Conservation (phyloP, 2,329 filamentous ascomycete genomes). For the Fusarium domesticum region DNA sequence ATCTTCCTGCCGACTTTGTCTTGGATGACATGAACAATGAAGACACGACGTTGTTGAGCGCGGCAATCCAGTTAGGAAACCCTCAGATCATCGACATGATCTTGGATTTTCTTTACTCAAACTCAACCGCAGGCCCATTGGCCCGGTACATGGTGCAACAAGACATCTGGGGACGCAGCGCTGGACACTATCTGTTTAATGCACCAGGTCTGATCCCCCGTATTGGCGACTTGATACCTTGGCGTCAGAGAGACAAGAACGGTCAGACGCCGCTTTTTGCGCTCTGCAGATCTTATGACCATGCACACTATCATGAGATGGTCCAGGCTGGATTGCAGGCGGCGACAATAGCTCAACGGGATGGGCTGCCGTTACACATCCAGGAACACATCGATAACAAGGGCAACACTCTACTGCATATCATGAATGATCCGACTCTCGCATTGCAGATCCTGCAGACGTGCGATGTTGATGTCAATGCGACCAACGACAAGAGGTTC, state of each 20-base stretch:
- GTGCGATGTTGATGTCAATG: conserved; percentile 95
- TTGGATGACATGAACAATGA: conserved; percentile 86
- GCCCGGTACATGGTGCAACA: conserved; percentile 68
- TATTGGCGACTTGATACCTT: conserved; percentile 77
- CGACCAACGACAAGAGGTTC: conserved; percentile 90
- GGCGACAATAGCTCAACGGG: conserved; percentile 70
- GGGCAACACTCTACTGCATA: conserved; percentile 93
- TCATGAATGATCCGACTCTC: conserved; percentile 81
- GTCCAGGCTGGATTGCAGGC: conserved; percentile 75
- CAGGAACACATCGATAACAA: conserved; percentile 92
- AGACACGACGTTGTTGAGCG: conserved; percentile 82
- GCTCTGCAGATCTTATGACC: conserved; percentile 91
- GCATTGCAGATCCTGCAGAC: conserved; percentile 72
- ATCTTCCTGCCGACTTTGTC: conserved; percentile 68
- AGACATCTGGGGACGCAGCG: conserved; percentile 81
- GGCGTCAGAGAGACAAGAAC: conserved; percentile 90
- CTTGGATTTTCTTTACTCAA: conserved; percentile 65
- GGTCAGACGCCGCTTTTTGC: conserved; percentile 98
- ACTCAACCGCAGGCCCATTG: conserved; percentile 54
- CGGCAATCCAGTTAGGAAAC: conserved; percentile 83
- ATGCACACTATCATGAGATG: conserved; percentile 83
- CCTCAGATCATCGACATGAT: conserved; percentile 71
- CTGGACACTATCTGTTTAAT: conserved; percentile 95
- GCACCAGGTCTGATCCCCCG: conserved; percentile 74
- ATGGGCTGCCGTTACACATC: conserved; percentile 77